phyloP scores from a whole-genome alignment of 768 basidiomycete species.

The Mycena epipterygia region DNA sequence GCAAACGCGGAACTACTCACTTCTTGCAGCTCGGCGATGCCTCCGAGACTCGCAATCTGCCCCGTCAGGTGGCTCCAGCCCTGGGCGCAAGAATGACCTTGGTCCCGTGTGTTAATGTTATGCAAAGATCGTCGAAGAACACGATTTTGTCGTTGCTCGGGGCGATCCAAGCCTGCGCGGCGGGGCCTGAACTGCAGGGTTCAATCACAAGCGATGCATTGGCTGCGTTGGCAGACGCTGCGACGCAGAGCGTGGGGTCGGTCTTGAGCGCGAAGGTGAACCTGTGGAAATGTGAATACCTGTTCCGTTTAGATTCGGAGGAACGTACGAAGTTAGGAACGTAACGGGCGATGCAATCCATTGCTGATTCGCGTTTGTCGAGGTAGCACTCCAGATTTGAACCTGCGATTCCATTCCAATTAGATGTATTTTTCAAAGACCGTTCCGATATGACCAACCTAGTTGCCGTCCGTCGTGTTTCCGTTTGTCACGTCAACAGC shows the following conservation, averaged over 20 bases:
- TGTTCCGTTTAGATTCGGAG: too few relatives aligned
- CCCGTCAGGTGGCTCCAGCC: not conserved
- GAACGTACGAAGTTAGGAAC: too few relatives aligned
- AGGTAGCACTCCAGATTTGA: too few relatives aligned
- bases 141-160: not conserved
- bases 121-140: not conserved
- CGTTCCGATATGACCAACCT: too few relatives aligned
- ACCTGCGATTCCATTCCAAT: too few relatives aligned
- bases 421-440: too few relatives aligned
- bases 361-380: too few relatives aligned
- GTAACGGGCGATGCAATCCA: too few relatives aligned
- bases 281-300: not conserved
- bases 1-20: not conserved
- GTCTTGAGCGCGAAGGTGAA: slow-evolving; percentile 11
- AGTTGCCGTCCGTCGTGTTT: too few relatives aligned
- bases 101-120: not conserved
- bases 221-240: slow-evolving; percentile 11
- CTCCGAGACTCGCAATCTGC: not conserved
- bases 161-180: not conserved
- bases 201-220: slow-evolving; percentile 16
- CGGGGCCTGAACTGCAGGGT: not conserved
- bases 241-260: slow-evolving; percentile 14
- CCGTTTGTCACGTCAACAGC: too few relatives aligned
- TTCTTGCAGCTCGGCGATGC: not conserved
- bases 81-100: slow-evolving; percentile 9